Base-by-base conservation (phyloP, 192 early-diverging fungal genomes). In the Entomortierella lignicola region DNA sequence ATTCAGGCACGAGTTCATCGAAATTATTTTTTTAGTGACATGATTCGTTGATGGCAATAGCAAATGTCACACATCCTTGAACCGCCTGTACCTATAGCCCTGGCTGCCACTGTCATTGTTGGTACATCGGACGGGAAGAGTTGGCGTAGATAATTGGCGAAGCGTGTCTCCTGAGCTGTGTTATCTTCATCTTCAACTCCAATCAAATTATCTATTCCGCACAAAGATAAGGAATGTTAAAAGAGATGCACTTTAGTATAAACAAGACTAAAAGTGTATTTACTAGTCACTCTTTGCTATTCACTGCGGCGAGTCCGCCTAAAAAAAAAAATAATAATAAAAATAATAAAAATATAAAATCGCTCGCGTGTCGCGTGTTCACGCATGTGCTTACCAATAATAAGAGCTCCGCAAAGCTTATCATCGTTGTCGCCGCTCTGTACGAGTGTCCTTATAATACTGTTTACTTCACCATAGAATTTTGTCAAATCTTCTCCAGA, bases 141-240 rank as follows among this genome's bases (percentile, higher is more conserved):
- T 34, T 89, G 87, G 10, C 90, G 85, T 43, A 95, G 83, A 66
- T 95, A 95, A 60, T 93, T 95, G n/a, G 91, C 89, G 63, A 92
- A 95, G 43, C 93, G 87, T 11, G 89, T 93, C 18, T 88, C 84
- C 77, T 92, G 89, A 42, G 87, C 88, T 12, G 91, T 88, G 72
- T 94, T 94, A 48, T 93, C 92, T 71, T 94, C 91, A 75, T 89
- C 83, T 61, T 94, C 92, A 44, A 94, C 89, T 27, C 93, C 94
- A 63, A 95, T 94, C 60, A 95, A 68, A 43, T 83, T 89, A 71
- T 95, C 94, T 95, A 72, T 18, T 12, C 39, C 43, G 13, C 34
- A 64, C n/a, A 5, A 23, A 54, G 4, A 37, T 37, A 37, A 37
- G 34, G 10, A 54, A 25, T 15, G 34, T 8, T 20, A 10, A 50